These are phyloP conservation scores for Geosiphon pyriformis DNA, from an alignment of 192 early-diverging fungal species.

Conservation along the genomic window DNA sequence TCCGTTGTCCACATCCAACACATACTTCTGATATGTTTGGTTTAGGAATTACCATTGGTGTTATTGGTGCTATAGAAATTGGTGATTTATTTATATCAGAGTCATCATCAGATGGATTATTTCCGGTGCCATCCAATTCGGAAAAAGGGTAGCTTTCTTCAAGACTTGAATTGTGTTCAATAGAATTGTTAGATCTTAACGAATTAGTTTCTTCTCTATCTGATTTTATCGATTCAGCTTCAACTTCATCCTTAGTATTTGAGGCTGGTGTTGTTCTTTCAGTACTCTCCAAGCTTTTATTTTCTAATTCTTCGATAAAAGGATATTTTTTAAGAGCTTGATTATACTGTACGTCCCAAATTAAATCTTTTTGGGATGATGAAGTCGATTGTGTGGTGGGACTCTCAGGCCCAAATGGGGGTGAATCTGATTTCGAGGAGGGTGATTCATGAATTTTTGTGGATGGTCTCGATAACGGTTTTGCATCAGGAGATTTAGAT, in stretches of 20 bases:
- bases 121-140: no score
- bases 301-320: not conserved
- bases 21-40: slow-evolving; percentile 23
- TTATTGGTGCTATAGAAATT: not conserved
- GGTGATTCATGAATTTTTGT: not conserved
- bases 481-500: not conserved
- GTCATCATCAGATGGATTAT: no score
- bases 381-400: not conserved
- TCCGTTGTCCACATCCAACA: slow-evolving; percentile 40
- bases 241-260: no score
- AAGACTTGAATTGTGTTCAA: no score
- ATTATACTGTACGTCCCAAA: not conserved
- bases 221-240: no score
- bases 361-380: not conserved
- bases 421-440: not conserved
- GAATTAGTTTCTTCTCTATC: no score
- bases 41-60: not conserved
- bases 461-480: not conserved
- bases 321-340: no score
- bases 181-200: no score
- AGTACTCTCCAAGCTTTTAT: no score
- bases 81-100: no score
- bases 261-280: no score
- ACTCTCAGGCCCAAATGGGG: not conserved
- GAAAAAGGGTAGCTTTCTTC: no score